Evolutionary conservation across 2,329 filamentous ascomycete genomes (phyloP).

Genomic region (Aspergillus unguis): DNA sequence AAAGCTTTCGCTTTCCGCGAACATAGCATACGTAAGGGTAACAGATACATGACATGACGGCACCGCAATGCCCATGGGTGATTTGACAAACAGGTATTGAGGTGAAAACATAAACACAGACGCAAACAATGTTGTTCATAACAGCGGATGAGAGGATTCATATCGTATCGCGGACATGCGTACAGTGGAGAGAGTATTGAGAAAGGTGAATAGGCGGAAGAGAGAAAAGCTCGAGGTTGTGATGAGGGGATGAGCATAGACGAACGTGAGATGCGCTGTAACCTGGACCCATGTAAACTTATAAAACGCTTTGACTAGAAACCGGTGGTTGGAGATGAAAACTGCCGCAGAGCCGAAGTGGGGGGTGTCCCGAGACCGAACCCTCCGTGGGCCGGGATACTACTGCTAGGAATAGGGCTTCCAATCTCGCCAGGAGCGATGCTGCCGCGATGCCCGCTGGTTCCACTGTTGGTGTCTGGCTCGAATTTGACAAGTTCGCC

Average conservation of each 20-base stretch:
- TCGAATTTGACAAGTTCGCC: constrained; percentile 49
- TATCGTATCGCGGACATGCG: constrained; percentile 6
- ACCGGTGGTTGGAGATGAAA: constrained; percentile 36
- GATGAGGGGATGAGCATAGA: constrained; percentile 10
- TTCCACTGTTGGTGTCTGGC: constrained; percentile 48
- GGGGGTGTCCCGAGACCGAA: constrained; percentile 32
- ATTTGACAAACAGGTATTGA: not conserved
- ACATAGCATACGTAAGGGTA: constrained; percentile 4
- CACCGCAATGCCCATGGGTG: constrained; percentile 1
- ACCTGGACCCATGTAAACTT: constrained; percentile 11
- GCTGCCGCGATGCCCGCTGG: constrained; percentile 42
- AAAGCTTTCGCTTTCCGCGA: not conserved
- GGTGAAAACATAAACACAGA: constrained; percentile 8
- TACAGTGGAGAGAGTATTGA: not conserved
- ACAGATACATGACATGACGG: constrained; percentile 8
- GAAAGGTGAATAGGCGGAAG: too few species aligned
- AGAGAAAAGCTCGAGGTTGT: constrained; percentile 9
- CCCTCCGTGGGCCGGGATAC: constrained; percentile 37
- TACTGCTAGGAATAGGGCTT: constrained; percentile 57
- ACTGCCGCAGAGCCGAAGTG: constrained; percentile 36
- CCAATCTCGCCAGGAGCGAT: constrained; percentile 64
- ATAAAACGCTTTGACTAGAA: constrained; percentile 34
- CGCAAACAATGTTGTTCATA: constrained; percentile 17
- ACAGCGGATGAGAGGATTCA: constrained; percentile 2
- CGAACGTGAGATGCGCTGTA: constrained; percentile 17